phyloP scores from a whole-genome alignment of 2,329 filamentous ascomycete species.

The Stemphylium beticola region DNA sequence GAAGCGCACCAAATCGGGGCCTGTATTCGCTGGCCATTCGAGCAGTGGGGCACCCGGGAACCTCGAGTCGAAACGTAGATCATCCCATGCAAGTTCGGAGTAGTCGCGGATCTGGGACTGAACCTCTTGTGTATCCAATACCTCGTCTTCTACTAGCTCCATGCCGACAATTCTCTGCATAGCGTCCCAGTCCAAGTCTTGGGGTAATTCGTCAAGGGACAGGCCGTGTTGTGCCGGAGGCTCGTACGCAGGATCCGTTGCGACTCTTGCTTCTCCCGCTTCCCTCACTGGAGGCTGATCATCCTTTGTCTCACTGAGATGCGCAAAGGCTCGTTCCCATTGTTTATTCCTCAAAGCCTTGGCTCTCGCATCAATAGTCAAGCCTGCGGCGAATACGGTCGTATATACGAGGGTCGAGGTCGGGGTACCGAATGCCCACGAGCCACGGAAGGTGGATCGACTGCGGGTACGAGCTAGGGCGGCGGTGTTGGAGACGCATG shows the following conservation, averaged over 20 bases:
- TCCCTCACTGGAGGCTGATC: neutral
- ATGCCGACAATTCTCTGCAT: slow-evolving; percentile 28
- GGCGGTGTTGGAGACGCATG: slow-evolving; percentile 61
- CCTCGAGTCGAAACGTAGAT: slow-evolving; percentile 39
- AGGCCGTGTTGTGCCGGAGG: neutral
- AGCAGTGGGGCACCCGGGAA: slow-evolving; percentile 31
- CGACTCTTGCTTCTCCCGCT: neutral
- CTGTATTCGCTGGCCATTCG: slow-evolving; percentile 52
- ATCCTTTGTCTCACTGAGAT: slow-evolving; percentile 12
- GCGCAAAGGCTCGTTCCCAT: slow-evolving; percentile 66
- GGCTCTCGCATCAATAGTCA: slow-evolving; percentile 64
- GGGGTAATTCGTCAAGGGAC: slow-evolving; percentile 19
- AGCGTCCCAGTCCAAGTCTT: slow-evolving; percentile 31
- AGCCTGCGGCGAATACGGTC: slow-evolving; percentile 69
- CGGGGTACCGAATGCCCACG: slow-evolving; percentile 60
- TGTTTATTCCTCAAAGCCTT: slow-evolving; percentile 64
- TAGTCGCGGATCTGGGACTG: slow-evolving; percentile 20
- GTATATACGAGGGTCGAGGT: slow-evolving; percentile 70
- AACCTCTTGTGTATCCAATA: slow-evolving; percentile 21
- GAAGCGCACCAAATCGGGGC: slow-evolving; percentile 33
- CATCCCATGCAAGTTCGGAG: slow-evolving; percentile 29
- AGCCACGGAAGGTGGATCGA: slow-evolving; percentile 58
- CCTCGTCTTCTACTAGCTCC: slow-evolving; percentile 33
- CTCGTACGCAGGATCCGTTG: neutral
- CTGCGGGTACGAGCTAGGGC: slow-evolving; percentile 60